Evolutionary conservation across 768 basidiomycete species (phyloP), one percentile per base, ranked within the genome.

Genomic region (Termitomyces sp.): DNA sequence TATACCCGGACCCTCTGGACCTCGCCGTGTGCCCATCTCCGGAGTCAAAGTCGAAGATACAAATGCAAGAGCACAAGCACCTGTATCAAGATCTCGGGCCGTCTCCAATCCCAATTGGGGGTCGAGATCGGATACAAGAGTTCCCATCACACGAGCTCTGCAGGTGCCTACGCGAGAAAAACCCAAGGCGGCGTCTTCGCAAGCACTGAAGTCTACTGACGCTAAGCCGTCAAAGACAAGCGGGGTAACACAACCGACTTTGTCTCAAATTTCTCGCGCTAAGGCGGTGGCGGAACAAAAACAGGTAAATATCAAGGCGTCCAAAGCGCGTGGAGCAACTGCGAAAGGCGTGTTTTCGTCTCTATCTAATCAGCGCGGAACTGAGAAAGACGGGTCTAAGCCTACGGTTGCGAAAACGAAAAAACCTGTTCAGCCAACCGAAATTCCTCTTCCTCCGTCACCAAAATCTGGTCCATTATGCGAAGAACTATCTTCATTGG

Each of bases 361-460:
- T 5, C 11, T 36, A 3, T 35, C 50, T 14, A 41, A n/a, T 40
- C 51, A 28, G n/a, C 51, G 51, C 18, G 24, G 36, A 24, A 16
- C 26, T n/a, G 36, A 38, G 51, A 28, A 38, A 52, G 51, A 38
- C 16, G 16, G 9, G 24, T 14, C 20, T 8, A 35, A 67, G 46
- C 59, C 49, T 44, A 51, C 48, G 35, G n/a, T 56, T 58, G 48
- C 24, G 44, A 40, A 26, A 41, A 53, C 47, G 6, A 13, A 48
- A 48, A 65, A 67, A 40, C 62, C 69, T 14, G 49, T 65, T n/a
- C 68, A 70, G n/a, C 71, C 75, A 32, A 60, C 67, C 1, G 62
- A 66, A 55, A 62, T 76, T 44, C 70, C 74, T 14, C 67, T 76
- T 47, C 75, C 75, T 30, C 67, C 71, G 13, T 76, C 76, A 22